phyloP scores from a whole-genome alignment of 192 early-diverging fungal genomes.

The Coemansia erecta region DNA sequence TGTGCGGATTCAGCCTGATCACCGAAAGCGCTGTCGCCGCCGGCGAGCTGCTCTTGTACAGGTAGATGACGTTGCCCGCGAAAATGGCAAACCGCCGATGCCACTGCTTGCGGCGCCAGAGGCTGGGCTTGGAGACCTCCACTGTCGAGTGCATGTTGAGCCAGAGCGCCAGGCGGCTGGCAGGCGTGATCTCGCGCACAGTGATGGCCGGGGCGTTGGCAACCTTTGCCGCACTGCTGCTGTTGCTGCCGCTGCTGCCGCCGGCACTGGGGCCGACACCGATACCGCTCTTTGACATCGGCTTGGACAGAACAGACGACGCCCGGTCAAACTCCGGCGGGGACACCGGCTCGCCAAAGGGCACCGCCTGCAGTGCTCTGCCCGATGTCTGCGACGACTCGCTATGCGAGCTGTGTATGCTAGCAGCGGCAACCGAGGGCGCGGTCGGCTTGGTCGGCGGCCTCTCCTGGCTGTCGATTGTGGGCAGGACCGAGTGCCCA shows the following conservation, averaged over 20 bases:
- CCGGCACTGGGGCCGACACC: too few relatives aligned
- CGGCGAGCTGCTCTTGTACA: constrained; percentile 52
- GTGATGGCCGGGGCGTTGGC: constrained; percentile 14
- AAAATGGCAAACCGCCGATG: constrained; percentile 50
- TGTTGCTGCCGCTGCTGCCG: not conserved
- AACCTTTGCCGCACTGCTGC: constrained; percentile 13
- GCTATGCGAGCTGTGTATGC: constrained; percentile 27
- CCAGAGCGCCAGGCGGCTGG: constrained; percentile 48
- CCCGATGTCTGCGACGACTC: constrained; percentile 32
- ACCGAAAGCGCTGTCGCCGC: constrained; percentile 29
- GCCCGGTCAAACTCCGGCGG: constrained; percentile 13
- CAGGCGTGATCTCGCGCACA: constrained; percentile 51
- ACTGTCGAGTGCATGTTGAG: constrained; percentile 30
- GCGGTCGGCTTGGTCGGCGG: constrained; percentile 9
- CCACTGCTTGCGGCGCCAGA: constrained; percentile 53
- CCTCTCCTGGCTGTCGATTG: not conserved
- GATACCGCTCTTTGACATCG: constrained; percentile 2
- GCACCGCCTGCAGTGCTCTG: constrained; percentile 10
- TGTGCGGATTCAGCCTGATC: constrained; percentile 28
- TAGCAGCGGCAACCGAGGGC: constrained; percentile 14
- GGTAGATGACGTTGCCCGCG: constrained; percentile 45
- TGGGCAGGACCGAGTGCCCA: constrained; percentile 15
- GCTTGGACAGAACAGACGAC: constrained; percentile 18
- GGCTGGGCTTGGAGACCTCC: constrained; percentile 20
- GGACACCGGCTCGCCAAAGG: constrained; percentile 4